phyloP scores from a whole-genome alignment of 2,329 filamentous ascomycete genomes.

The Xylariales sp. region DNA sequence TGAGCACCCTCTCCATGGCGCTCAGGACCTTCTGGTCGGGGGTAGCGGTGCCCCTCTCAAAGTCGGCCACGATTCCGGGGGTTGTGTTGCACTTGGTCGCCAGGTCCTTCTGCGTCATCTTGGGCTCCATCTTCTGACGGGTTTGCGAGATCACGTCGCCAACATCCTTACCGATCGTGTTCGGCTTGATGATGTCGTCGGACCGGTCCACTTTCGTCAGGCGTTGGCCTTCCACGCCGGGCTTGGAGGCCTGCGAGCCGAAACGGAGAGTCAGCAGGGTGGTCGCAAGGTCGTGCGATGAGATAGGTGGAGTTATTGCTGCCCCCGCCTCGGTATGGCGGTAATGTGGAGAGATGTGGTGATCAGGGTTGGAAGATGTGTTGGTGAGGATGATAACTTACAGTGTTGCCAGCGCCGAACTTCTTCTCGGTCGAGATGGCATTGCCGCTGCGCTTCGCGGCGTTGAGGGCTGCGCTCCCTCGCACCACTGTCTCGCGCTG shows the following conservation, averaged over 20 bases:
- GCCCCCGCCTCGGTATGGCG: too few species aligned
- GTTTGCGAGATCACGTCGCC: conserved; percentile 77
- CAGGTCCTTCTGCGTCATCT: conserved; percentile 89
- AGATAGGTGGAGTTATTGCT: too few species aligned
- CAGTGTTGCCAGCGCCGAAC: conserved; percentile 67
- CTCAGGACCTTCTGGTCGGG: conserved; percentile 81
- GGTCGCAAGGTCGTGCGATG: too few species aligned
- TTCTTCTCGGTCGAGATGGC: conserved; percentile 92
- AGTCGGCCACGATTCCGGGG: conserved; percentile 71
- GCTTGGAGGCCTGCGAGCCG: conserved; percentile 39
- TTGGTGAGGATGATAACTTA: conserved; percentile 42
- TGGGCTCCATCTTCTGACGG: conserved; percentile 76
- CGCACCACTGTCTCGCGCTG: conserved; percentile 84
- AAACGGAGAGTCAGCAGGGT: too few species aligned
- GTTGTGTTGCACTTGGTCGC: conserved; percentile 90
- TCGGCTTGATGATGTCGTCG: conserved; percentile 97
- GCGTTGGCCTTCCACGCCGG: conserved; percentile 78
- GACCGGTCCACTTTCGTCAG: conserved; percentile 96
- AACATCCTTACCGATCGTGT: conserved; percentile 77
- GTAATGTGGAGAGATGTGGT: too few species aligned
- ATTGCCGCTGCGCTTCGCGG: conserved; percentile 74
- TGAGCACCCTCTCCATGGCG: conserved; percentile 77
- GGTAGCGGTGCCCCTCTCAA: conserved; percentile 73
- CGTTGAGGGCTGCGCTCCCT: conserved; percentile 79
- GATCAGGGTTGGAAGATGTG: conserved; percentile 13